Base-by-base conservation (phyloP, 108 stramenopile genomes). In the Nitzschia palea region DNA sequence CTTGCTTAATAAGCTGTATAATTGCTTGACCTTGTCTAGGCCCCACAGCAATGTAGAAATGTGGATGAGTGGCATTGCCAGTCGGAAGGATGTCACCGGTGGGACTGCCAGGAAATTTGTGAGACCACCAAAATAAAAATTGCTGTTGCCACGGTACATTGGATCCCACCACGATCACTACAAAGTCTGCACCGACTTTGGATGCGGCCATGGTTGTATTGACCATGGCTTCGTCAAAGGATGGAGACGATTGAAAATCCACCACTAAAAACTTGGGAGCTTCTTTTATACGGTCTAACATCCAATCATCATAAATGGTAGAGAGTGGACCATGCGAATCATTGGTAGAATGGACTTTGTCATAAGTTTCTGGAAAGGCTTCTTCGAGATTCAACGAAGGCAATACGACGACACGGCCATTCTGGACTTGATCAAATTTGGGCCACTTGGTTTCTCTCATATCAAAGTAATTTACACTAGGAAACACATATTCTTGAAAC, bases 401-500 rank as follows among this genome's bases (percentile, higher is more conserved):
- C 6, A 53, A 53, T 10, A 65, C 44, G 1, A 32, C 45, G 5
- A 65, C 29, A 2, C 29, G 65, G 23, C 65, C 65, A 20, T 47
- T 44, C 35, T 54, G 28, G 9, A 65, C 43, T 37, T 37, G 37
- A 22, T 48, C 52, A 51, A 48, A 18, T 15, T 65, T 54, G 20
- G 45, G 52, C 45, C 44, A 48, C 54, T 48, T 45, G 0, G 45
- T 51, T 32, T 65, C 65, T 3, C 5, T 0, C n/a, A 65, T 34
- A 53, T 65, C 52, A 53, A 65, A 65, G 36, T 53, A 65, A 2
- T 27, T 20, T 22, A 53, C 65, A 32, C 65, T 65, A n/a, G 18
- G 25, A 36, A 53, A 65, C 8, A 34, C 33, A 6, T 53, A 31
- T 53, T 48, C 33, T 12, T 53, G 14, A 22, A 53, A 54, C 32